Base-by-base conservation (phyloP, 2,329 filamentous ascomycete species). In the Ascochyta rabiei region DNA sequence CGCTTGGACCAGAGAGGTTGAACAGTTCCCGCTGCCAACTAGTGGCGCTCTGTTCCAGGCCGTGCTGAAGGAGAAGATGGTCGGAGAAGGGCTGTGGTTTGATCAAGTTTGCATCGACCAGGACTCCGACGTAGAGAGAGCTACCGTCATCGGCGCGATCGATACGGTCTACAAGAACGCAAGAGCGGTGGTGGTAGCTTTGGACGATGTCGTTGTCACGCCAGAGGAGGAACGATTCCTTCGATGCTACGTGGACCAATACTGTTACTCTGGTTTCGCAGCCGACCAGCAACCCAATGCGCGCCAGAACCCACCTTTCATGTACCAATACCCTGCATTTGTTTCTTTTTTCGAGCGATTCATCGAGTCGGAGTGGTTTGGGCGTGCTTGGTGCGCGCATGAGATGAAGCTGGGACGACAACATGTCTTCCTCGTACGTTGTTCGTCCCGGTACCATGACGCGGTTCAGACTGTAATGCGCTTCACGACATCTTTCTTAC, bases 91-190 rank as follows among this genome's bases (percentile, higher is more conserved):
- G 6, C 53, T 80, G 5, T 80, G 76, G 77, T 76, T 77, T 35
- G 77, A 80, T 55, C 77, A 79, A 56, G 75, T 79, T 7, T 79
- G 76, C 60, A 76, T 79, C 51, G 70, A 78, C 40, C 74, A 78
- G 47, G 70, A 76, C 2, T 71, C 74, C 33, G 72, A 78, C 37
- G 55, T 53, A 1, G 77, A 79, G 56, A 76, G 70, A 39, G 73
- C 69, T 1, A 64, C 70, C n/a, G 69, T 73, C 1, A 73, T 79
- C 50, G 76, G 73, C 18, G 70, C 74, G 1, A 77, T 79, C 63
- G 76, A 79, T 44, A 63, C 68, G 50, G 74, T 80, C 5, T 80
- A 79, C 62, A 62, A 68, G 31, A 77, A 75, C 30, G 77, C 77
- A 4, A 67, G 77, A 16, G 43, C 69, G 0, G 75, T 79, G 1